Conservation (phyloP, 352 stramenopile species). For the Phytophthora cryptogea region DNA sequence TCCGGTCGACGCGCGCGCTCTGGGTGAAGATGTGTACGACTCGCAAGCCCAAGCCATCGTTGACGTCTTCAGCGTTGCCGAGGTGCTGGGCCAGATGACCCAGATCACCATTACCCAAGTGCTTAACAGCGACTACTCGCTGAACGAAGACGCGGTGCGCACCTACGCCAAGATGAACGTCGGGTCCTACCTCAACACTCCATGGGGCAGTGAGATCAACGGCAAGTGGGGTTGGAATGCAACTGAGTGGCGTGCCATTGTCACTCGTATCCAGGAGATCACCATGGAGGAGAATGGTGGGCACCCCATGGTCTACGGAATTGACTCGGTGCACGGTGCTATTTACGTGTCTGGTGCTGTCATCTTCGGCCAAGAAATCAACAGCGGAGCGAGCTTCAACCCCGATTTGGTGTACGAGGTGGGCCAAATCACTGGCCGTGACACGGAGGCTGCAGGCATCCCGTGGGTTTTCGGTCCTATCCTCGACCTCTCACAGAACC, state of each 20-base stretch:
- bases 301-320: constrained; percentile 81
- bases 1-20: constrained; percentile 8
- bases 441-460: constrained; percentile 88
- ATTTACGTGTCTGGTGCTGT: constrained; percentile 85
- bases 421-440: constrained; percentile 72
- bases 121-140: constrained; percentile 56
- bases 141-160: constrained; percentile 66
- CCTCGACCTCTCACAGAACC: constrained; percentile 81
- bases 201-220: constrained; percentile 29
- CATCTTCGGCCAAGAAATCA: constrained; percentile 91
- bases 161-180: constrained; percentile 77
- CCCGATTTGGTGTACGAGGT: constrained; percentile 66
- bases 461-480: constrained; percentile 91
- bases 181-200: constrained; percentile 89
- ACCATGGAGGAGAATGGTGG: constrained; percentile 62
- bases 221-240: constrained; percentile 55
- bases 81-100: constrained; percentile 90
- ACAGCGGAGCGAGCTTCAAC: constrained; percentile 90
- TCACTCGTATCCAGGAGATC: constrained; percentile 81
- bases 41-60: constrained; percentile 57
- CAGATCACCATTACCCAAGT: constrained; percentile 88
- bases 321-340: constrained; percentile 92
- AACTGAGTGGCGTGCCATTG: constrained; percentile 69
- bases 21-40: constrained; percentile 37
- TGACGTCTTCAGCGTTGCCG: constrained; percentile 44